These are phyloP conservation scores for Dalbergia cochinchinensis DNA, from an alignment of 306 rosid genomes.

Conservation along the genomic window DNA sequence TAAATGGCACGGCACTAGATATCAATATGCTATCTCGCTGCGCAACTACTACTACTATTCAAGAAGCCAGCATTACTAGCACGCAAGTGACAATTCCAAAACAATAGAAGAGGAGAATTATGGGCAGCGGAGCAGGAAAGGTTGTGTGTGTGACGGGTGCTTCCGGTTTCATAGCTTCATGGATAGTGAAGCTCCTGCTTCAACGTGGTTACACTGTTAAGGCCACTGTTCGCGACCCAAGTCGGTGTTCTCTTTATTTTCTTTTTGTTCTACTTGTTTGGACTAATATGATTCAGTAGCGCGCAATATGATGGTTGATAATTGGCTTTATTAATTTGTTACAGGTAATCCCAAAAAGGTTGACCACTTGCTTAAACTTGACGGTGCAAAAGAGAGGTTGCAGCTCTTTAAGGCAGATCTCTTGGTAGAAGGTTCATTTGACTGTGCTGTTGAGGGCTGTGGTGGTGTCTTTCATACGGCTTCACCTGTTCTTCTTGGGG, in stretches of 20 bases:
- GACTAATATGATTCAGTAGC: background rate
- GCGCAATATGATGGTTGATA: background rate
- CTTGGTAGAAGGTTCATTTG: constrained; percentile 61
- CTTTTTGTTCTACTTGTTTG: background rate
- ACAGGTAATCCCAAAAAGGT: constrained; percentile 53
- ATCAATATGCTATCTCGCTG: no score
- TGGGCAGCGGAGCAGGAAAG: constrained; percentile 36
- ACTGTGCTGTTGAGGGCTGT: constrained; percentile 52
- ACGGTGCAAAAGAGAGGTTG: constrained; percentile 66
- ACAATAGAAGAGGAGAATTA: constrained; percentile 12
- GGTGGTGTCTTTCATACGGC: constrained; percentile 64
- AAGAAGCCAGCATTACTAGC: no score
- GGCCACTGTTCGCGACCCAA: constrained; percentile 62
- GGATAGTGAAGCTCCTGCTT: constrained; percentile 62
- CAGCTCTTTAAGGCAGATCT: constrained; percentile 55
- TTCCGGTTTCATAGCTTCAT: constrained; percentile 65
- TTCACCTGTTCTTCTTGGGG: constrained; percentile 43
- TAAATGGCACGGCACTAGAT: no score
- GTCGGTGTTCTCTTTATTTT: constrained; percentile 30
- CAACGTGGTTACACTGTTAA: constrained; percentile 60
- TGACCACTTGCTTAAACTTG: constrained; percentile 52
- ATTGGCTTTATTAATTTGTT: background rate
- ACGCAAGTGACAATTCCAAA: background rate
- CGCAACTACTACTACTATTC: no score
- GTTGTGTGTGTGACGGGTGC: constrained; percentile 66